Conservation (phyloP, 116 monocot species). For the Trichopus zeylanicus region DNA sequence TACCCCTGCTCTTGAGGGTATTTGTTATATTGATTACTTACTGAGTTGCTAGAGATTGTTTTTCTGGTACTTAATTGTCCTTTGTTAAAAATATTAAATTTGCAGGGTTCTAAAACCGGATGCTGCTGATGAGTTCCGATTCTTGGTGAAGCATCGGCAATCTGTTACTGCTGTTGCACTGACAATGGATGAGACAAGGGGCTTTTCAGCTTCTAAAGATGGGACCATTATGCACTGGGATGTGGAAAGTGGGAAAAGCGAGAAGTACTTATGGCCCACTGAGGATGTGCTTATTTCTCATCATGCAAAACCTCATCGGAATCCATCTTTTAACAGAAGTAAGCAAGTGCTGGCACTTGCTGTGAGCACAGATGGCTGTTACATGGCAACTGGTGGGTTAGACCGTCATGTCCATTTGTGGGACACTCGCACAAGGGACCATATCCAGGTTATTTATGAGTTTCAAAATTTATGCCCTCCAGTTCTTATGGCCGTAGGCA, state of each 20-base stretch:
- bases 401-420: conserved; percentile 94
- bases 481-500: background rate
- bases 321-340: conserved; percentile 50
- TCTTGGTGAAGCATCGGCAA: conserved; percentile 63
- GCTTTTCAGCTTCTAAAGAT: conserved; percentile 97
- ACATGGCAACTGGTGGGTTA: conserved; percentile 78
- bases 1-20: too few relatives aligned
- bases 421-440: conserved; percentile 82
- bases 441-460: conserved; percentile 64
- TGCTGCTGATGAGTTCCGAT: conserved; percentile 34
- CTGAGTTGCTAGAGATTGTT: background rate
- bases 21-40: background rate
- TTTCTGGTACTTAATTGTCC: background rate
- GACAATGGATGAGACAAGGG: conserved; percentile 62
- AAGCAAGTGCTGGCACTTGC: conserved; percentile 69
- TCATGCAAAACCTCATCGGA: conserved; percentile 41
- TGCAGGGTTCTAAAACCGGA: conserved; percentile 62
- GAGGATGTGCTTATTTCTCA: conserved; percentile 69
- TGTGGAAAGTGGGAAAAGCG: conserved; percentile 74
- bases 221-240: conserved; percentile 90
- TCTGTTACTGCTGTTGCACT: conserved; percentile 77
- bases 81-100: background rate
- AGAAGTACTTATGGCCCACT: conserved; percentile 84
- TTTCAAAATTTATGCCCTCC: background rate
- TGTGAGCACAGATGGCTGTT: conserved; percentile 84